Evolutionary conservation across 2,329 filamentous ascomycete species (phyloP), one percentile per base, ranked within the genome.

Genomic region (Gliomastix tumulicola): DNA sequence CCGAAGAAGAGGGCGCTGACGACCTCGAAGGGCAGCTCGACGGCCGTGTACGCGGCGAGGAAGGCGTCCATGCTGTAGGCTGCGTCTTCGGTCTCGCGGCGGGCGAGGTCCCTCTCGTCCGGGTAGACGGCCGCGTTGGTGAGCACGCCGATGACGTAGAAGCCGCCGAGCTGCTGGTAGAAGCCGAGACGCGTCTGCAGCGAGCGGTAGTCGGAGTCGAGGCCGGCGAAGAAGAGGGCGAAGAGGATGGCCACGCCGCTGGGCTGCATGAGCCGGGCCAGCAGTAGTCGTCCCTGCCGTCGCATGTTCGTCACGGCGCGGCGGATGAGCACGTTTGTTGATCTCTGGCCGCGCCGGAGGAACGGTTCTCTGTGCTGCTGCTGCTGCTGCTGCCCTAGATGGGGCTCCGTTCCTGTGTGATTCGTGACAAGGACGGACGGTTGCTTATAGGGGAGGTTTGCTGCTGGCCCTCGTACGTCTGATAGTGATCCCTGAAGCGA

Each of bases 81-180:
- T 8, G 75, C 71, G 55, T 88, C 84, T 41, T 82, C 80, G 47
- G 84, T 74, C 57, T 88, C 84, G 45, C 80, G 74, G 50, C 87
- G 86, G 54, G 88, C 88, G 1, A 87, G 82, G 39, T 85, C 82
- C 6, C 82, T 69, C 50, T 88, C 84, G 28, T 64, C 63, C 0
- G 83, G 84, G 49, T 88, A 88, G 6, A 85, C 69, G 4, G 82
- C 81, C 4, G 88, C 79, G 49, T 88, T 88, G 54, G 88, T 82
- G 10, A 88, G 67, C 82, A 88, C 86, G 21, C 84, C 84, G 3
- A 85, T 75, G 46, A 84, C 84, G 56, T 84, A 84, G 23, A 84
- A 74, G 0, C 82, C 79, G 2, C 78, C 74, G 21, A 88, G 69
- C 50, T 88, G 76, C 44, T 87, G 79, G 1, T 87, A 63, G 46